phyloP scores from a whole-genome alignment of 305 asterid species.

The Fraxinus floribunda region DNA sequence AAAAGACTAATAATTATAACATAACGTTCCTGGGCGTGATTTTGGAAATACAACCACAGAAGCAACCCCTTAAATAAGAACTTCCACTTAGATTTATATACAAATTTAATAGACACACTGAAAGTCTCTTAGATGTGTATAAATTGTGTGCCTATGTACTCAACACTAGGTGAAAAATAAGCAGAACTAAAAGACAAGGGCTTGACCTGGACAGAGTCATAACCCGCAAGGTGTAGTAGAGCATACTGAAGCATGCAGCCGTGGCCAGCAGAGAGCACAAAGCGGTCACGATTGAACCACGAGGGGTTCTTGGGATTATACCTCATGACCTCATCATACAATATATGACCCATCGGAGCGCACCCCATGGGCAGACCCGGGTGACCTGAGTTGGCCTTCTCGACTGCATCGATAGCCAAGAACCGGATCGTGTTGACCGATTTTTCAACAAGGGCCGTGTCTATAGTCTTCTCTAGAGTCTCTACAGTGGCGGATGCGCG shows the following conservation, averaged over 20 bases:
- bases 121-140: neutral
- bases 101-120: neutral
- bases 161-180: neutral
- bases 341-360: no score
- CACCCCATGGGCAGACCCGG: no score
- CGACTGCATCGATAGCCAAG: no score
- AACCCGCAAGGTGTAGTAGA: slow-evolving; percentile 76
- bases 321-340: no score
- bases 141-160: slow-evolving; percentile 7
- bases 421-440: neutral
- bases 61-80: no score
- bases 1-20: neutral
- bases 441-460: slow-evolving; percentile 36
- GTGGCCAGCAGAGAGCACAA: no score
- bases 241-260: slow-evolving; percentile 79
- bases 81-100: slow-evolving; percentile 21
- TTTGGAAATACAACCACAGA: neutral
- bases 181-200: neutral
- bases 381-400: no score
- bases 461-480: slow-evolving; percentile 33
- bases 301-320: no score
- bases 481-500: slow-evolving; percentile 37
- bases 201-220: slow-evolving; percentile 62
- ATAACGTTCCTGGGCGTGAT: neutral
- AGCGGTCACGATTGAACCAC: no score